A percentile compares a stretch with the other conserved stretches of the same genome.
These are phyloP conservation scores for Ambrosia artemisiifolia DNA, from an alignment of 129 eudicot species.

Conservation along the genomic window DNA sequence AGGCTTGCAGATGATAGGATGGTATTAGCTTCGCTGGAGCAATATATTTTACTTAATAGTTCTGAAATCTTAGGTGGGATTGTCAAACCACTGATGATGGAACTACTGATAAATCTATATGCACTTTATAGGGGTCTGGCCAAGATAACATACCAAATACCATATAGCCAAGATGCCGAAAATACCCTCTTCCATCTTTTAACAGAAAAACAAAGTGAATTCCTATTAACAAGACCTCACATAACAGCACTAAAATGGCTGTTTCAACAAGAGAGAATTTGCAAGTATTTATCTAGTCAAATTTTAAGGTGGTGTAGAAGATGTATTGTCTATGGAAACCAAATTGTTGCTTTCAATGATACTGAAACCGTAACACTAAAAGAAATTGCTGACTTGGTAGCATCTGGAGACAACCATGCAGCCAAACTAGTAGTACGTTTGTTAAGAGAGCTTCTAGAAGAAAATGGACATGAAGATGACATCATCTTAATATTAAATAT, in stretches of 20 bases:
- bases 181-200: conserved; percentile 55
- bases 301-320: conserved; percentile 61
- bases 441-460: conserved; percentile 63
- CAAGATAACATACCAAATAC: conserved; percentile 67
- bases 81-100: conserved; percentile 38
- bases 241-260: conserved; percentile 71
- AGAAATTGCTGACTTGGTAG: conserved; percentile 62
- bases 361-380: conserved; percentile 33
- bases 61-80: conserved; percentile 42
- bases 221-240: conserved; percentile 54
- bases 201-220: conserved; percentile 52
- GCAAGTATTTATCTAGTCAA: conserved; percentile 53
- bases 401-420: conserved; percentile 60
- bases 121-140: conserved; percentile 83
- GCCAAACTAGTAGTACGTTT: conserved; percentile 56
- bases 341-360: conserved; percentile 24
- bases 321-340: conserved; percentile 24
- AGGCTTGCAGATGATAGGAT: conserved; percentile 91
- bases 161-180: conserved; percentile 89
- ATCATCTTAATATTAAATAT: conserved; percentile 42
- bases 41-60: conserved; percentile 69
- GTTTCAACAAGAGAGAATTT: conserved; percentile 87
- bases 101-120: conserved; percentile 53
- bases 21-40: conserved; percentile 94
- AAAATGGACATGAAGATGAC: conserved; percentile 47